Conservation (phyloP, 495 filamentous ascomycete genomes). For the Mytilinidion resinicola region DNA sequence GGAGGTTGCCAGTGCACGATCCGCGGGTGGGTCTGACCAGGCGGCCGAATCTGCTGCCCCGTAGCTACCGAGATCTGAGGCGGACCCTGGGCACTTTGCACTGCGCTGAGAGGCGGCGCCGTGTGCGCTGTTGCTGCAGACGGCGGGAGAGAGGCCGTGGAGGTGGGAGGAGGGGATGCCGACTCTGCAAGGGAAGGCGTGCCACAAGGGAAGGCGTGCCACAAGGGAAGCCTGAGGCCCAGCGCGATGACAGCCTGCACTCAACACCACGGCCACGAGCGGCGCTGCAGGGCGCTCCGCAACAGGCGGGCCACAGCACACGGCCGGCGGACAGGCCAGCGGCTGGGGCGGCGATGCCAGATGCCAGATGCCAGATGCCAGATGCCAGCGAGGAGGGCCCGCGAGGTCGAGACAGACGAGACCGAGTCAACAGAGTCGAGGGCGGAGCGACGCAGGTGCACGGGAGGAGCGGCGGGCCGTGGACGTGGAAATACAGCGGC, state of each 20-base stretch:
- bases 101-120: neutral
- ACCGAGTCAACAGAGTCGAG: too few species aligned
- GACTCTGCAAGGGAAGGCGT: neutral
- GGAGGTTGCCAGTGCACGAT: neutral
- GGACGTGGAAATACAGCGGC: too few species aligned
- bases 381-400: too few species aligned
- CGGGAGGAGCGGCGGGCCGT: too few species aligned
- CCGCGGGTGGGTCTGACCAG: neutral
- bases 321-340: too few species aligned
- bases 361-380: too few species aligned
- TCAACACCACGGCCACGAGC: neutral
- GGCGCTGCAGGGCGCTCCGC: neutral
- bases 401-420: too few species aligned
- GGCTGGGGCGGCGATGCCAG: too few species aligned
- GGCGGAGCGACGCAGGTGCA: too few species aligned
- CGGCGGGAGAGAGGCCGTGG: constrained; percentile 1
- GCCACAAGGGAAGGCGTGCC: neutral
- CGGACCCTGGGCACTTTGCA: neutral
- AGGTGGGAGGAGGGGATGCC: neutral
- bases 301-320: neutral
- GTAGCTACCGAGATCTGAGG: constrained; percentile 1
- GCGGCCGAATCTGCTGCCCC: neutral
- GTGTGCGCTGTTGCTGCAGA: constrained; percentile 1
- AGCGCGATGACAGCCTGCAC: neutral
- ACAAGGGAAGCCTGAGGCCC: neutral